Evolutionary conservation across 2,329 filamentous ascomycete genomes (phyloP).

Genomic region (Aspergillus sp.): DNA sequence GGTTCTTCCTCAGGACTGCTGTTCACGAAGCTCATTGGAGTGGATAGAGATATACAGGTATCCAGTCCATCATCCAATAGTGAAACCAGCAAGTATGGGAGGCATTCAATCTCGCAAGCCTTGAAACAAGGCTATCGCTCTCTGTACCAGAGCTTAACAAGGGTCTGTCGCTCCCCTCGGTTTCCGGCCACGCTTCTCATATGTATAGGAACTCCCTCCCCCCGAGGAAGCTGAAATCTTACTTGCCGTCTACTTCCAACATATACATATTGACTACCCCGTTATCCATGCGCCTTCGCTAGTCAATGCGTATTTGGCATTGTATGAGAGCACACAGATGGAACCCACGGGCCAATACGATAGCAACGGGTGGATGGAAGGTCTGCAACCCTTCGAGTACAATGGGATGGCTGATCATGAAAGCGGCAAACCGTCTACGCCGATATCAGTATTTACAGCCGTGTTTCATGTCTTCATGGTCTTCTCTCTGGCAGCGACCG

Average conservation of each 20-base stretch:
- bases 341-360: slow-evolving; percentile 19
- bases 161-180: background rate
- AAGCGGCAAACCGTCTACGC: slow-evolving; percentile 8
- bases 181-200: background rate
- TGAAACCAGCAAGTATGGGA: background rate
- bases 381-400: slow-evolving; percentile 25
- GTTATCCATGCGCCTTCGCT: slow-evolving; percentile 32
- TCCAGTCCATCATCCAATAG: background rate
- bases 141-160: slow-evolving; percentile 13
- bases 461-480: slow-evolving; percentile 40
- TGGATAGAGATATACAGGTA: slow-evolving; percentile 6
- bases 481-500: slow-evolving; percentile 38
- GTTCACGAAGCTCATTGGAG: slow-evolving; percentile 33
- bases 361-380: slow-evolving; percentile 28
- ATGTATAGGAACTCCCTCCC: slow-evolving; percentile 24
- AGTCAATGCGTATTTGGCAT: slow-evolving; percentile 26
- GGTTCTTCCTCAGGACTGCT: slow-evolving; percentile 42
- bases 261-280: slow-evolving; percentile 35
- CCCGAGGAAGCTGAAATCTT: slow-evolving; percentile 27
- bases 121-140: slow-evolving; percentile 6
- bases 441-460: slow-evolving; percentile 21
- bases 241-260: slow-evolving; percentile 28
- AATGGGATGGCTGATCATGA: slow-evolving; percentile 25
- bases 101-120: background rate
- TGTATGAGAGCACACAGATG: slow-evolving; percentile 25